Evolutionary conservation across 2,329 filamentous ascomycete species (phyloP), one percentile per base, ranked within the genome.

Genomic region (Claviceps arundinis): DNA sequence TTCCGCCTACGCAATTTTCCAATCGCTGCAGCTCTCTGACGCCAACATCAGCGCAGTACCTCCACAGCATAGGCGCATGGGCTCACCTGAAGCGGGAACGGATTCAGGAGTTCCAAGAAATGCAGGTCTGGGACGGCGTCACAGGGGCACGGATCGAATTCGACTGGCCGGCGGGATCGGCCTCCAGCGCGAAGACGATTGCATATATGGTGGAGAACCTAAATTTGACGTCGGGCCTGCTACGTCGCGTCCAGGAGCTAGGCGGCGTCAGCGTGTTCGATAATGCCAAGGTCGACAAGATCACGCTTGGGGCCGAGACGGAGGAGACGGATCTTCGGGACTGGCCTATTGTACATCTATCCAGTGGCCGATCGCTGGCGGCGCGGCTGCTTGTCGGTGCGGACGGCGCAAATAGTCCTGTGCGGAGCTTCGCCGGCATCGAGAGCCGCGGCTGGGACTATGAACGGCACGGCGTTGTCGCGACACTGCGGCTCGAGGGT

Each of bases 61-160:
- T 97, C 56, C 76, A 87, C 63, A 73, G 77, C 4, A 93, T 95
- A 55, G 93, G 91, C 38, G 89, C 85, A 48, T 97, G 91, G 93
- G 64, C 75, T 6, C 82, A 94, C 63, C 73, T 96, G 55, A 77
- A 87, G 58, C 71, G 75, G 43, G 73, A 80, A 5, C 81, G 93
- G 37, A 80, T 93, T 37, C 90, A 96, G 70, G 78, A 83, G 1
- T 98, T 96, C 67, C 84, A 94, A 54, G 87, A 91, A 61, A 98
- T 98, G 93, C 86, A 95, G 66, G 93, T 97, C 37, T 98, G 94
- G 93, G 93, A 98, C 66, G 94, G 91, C 56, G 81, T 95, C 52
- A 87, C 86, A 42, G 89, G 82, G 54, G 87, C 89, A 38, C 81
- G 84, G 59, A 93, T 98, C 65, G 85, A 88, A 59, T 98, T 98